Evolutionary conservation across 2,329 filamentous ascomycete species (phyloP).

Genomic region (Talaromyces sp.): DNA sequence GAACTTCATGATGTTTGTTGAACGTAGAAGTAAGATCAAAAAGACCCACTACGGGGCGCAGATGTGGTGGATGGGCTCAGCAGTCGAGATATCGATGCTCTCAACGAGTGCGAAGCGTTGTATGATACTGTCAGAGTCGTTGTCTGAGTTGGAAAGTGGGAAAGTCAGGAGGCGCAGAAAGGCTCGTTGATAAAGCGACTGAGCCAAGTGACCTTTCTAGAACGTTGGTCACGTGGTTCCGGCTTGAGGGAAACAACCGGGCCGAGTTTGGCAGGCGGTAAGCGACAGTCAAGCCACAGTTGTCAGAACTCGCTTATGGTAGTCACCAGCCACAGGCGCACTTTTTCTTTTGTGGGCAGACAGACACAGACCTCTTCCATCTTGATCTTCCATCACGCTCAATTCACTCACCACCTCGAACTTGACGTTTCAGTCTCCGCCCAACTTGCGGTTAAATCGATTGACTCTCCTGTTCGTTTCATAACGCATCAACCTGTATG

Average conservation of each 20-base stretch:
- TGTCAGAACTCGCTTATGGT: slow-evolving; percentile 37
- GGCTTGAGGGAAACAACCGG: neutral
- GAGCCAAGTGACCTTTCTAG: slow-evolving; percentile 16
- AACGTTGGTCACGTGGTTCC: slow-evolving; percentile 18
- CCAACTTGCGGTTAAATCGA: slow-evolving; percentile 98
- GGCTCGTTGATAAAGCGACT: neutral
- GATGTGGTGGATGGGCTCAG: neutral
- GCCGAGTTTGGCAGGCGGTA: slow-evolving; percentile 17
- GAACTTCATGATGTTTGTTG: slow-evolving; percentile 41
- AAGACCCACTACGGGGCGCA: slow-evolving; percentile 11
- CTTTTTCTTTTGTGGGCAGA: slow-evolving; percentile 34
- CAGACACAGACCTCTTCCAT: slow-evolving; percentile 27
- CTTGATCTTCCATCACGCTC: slow-evolving; percentile 31
- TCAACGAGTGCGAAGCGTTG: neutral
- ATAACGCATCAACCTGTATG: slow-evolving; percentile 29
- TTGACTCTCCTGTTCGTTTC: slow-evolving; percentile 67
- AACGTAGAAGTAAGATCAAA: slow-evolving; percentile 18
- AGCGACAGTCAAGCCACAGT: slow-evolving; percentile 30
- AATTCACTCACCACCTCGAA: slow-evolving; percentile 55
- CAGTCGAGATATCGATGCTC: neutral
- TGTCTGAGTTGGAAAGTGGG: neutral
- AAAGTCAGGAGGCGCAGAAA: slow-evolving; percentile 1
- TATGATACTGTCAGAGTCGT: neutral
- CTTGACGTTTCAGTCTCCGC: slow-evolving; percentile 99
- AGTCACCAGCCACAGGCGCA: slow-evolving; percentile 39